Percentiles rank a stretch among this genome's conserved stretches.
Conservation (phyloP, 179 eudicot species). For the Spinacia oleracea region DNA sequence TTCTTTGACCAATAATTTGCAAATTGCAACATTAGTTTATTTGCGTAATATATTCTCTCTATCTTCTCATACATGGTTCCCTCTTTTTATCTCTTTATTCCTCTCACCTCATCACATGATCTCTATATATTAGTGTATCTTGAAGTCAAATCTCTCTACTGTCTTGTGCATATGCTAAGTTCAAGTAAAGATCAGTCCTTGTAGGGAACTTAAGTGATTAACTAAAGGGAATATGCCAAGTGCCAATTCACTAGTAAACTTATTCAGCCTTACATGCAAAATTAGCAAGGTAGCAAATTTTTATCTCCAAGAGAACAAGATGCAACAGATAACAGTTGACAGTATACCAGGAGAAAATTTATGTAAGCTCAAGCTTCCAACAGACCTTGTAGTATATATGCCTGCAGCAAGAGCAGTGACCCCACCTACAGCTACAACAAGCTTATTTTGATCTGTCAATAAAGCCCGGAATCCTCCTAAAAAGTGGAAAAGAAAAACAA, state of each 20-base stretch:
- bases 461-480: constrained; percentile 78
- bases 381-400: constrained; percentile 87
- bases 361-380: constrained; percentile 9
- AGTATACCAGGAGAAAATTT: background rate
- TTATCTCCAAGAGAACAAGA: background rate
- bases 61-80: too few species aligned
- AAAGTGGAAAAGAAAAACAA: background rate
- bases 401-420: constrained; percentile 95
- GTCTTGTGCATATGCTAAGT: background rate
- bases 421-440: constrained; percentile 90
- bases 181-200: constrained; percentile 1
- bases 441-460: constrained; percentile 88
- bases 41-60: too few species aligned
- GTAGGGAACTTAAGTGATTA: background rate
- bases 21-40: too few species aligned
- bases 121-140: too few species aligned
- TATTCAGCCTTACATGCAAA: background rate
- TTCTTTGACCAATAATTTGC: too few species aligned
- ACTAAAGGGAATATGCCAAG: background rate
- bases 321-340: background rate
- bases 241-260: background rate
- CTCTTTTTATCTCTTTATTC: too few species aligned
- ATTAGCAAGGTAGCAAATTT: background rate
- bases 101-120: too few species aligned
- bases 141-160: too few species aligned